Evolutionary conservation across 805 yeast species (phyloP), one percentile per base, ranked within the genome.

Genomic region (Candida nanaspora): DNA sequence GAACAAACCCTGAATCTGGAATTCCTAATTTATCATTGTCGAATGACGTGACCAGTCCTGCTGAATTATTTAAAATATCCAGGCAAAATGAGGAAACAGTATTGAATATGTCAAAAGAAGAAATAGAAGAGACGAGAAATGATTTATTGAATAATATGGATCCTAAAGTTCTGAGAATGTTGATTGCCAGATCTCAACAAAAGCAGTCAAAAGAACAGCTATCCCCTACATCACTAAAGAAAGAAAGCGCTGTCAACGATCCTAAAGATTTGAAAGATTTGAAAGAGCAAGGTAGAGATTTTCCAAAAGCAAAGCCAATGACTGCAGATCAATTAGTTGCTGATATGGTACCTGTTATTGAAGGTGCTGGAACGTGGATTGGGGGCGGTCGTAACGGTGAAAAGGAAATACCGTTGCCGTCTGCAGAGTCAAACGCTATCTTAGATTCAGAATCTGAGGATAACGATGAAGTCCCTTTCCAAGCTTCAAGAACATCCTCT

Each of bases 1-100:
- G 3, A n/a, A n/a, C 30, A 34, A 33, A 4, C 28, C 37, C 21
- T 7, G 35, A 33, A 10, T 10, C 27, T 9, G n/a, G 7, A 6
- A 23, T 23, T 4, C 27, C 36, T 5, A 23, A 33, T n/a, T 18
- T 31, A 29, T 35, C 23, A 28, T 39, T 10, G 33, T 29, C 34
- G 16, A 41, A 45, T 29, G 42, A 47, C 43, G 33, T 27, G 35
- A 44, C 48, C 3, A 62, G 59, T 14, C 44, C 73, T 37, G 62
- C 81, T 0, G 94, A 85, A 49, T 76, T 82, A 0, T 89, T 83
- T 47, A 72, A 76, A 53, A 86, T 88, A 19, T 91, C 86, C 56
- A 56, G 73, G 41, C 95, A 88, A 53, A 89, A 87, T 57, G 58
- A 84, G 45, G 74, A 78, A 30, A 66, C 70, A 32, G 56, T 89